Evolutionary conservation across 306 rosid species (phyloP), one percentile per base, ranked within the genome.

Genomic region (Quillaja saponaria): DNA sequence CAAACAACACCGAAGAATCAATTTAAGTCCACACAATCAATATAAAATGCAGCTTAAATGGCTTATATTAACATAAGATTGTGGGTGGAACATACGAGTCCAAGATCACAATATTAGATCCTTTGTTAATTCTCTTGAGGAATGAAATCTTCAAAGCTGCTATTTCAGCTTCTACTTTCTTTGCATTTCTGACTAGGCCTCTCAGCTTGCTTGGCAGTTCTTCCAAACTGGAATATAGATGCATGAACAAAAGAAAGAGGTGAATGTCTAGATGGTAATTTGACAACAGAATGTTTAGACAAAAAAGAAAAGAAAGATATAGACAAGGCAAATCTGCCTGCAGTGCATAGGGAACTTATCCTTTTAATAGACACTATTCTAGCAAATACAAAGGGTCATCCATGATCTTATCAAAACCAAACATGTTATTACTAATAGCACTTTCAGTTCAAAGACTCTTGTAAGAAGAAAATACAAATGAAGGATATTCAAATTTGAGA

Each of bases 121-220:
- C 90, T 78, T 76, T 84, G 86, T 80, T 89, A 39, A 89, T 76
- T 81, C 65, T 84, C 84, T 92, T 92, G 63, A 92, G 89, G 56
- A 67, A 89, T 34, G 96, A 78, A 60, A 87, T 87, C 79, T 94
- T 89, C 66, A 89, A 40, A 14, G 96, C 99, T 5, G 84, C 87
- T 60, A 94, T 76, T 73, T 89, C 99, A 28, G 95, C 96, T 84
- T 94, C 97, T 53, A 87, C 80, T 74, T 82, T 89, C 90, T 89
- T 89, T 37, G 28, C 82, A 69, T 85, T 86, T 77, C 78, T 88
- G 15, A 94, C 96, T 33, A 76, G 74, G 42, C 99, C 91, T 71
- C 21, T 76, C 45, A 89, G 62, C 85, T 87, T 94, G 87, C 77
- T 87, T 0, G 88, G 95, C 57, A 89, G 56, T 69, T 94, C 99